Percentiles rank a stretch among this genome's conserved stretches.
Conservation (phyloP, 176 grass and related monocot genomes). For the Oropetium thomaeum region DNA sequence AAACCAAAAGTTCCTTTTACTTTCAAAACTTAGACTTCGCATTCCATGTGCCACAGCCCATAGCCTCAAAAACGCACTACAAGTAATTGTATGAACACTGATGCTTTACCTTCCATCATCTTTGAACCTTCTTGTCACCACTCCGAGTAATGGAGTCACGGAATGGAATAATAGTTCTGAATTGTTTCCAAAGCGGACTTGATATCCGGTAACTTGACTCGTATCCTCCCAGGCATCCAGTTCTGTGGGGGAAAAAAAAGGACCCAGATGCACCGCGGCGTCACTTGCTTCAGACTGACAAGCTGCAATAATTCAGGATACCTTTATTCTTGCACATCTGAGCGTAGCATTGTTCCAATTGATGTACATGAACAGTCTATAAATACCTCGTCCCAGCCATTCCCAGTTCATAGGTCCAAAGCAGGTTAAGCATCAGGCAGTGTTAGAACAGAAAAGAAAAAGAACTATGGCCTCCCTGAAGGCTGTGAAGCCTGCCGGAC, state of each 20-base stretch:
- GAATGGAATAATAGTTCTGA: constrained; percentile 43
- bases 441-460: not conserved
- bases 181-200: constrained; percentile 26
- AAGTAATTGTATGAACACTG: not conserved
- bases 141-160: not conserved
- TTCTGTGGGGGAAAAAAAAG: constrained; percentile 32
- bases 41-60: not conserved
- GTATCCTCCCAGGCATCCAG: constrained; percentile 41
- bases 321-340: constrained; percentile 63
- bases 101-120: not conserved
- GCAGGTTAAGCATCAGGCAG: constrained; percentile 32
- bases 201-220: constrained; percentile 36
- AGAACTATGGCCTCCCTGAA: constrained; percentile 72
- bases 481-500: constrained; percentile 47
- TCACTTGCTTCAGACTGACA: constrained; percentile 47
- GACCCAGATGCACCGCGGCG: constrained; percentile 20
- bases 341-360: constrained; percentile 29
- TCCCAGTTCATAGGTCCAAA: constrained; percentile 24
- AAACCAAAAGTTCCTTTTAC: not conserved
- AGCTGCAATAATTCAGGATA: constrained; percentile 65
- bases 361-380: constrained; percentile 35
- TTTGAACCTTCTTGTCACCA: constrained; percentile 2
- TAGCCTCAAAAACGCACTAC: constrained; percentile 1
- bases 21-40: not conserved
- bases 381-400: constrained; percentile 44